Evolutionary conservation across 371 early-diverging fungal species (phyloP).

Genomic region (Rhizopus microsporus): DNA sequence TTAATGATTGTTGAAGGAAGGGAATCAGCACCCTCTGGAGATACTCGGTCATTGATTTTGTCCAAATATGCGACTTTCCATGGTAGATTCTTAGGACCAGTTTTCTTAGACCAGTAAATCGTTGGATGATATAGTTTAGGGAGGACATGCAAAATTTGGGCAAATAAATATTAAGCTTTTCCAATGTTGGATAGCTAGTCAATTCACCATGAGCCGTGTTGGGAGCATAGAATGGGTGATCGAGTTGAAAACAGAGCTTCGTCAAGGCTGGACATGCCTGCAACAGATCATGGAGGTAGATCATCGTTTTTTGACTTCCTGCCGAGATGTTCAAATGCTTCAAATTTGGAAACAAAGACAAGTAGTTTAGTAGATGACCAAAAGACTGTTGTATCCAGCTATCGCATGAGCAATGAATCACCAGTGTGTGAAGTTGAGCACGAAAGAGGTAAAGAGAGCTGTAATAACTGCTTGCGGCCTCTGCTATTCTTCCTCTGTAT

Average conservation of each 20-base stretch:
- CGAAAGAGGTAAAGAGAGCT: slow-evolving; percentile 8
- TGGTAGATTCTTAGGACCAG: background rate
- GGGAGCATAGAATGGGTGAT: background rate
- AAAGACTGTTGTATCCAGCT: slow-evolving; percentile 5
- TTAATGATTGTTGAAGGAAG: background rate
- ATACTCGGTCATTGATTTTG: background rate
- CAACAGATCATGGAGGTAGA: background rate
- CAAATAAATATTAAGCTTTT: background rate
- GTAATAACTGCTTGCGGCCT: slow-evolving; percentile 10
- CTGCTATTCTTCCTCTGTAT: background rate
- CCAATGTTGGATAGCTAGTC: background rate
- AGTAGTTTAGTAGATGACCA: background rate
- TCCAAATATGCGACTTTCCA: background rate
- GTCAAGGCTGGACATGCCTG: background rate
- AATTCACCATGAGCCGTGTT: too few species aligned
- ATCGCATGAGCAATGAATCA: slow-evolving; percentile 8
- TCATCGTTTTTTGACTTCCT: background rate
- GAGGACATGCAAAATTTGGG: background rate
- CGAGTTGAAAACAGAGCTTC: background rate
- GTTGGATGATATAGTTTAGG: background rate
- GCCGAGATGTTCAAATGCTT: slow-evolving; percentile 9
- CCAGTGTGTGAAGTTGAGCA: background rate
- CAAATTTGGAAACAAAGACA: slow-evolving; percentile 7
- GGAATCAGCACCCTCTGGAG: background rate
- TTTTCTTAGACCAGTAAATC: background rate